phyloP scores from a whole-genome alignment of 371 early-diverging fungal genomes.

The Phascolomyces articulosus region DNA sequence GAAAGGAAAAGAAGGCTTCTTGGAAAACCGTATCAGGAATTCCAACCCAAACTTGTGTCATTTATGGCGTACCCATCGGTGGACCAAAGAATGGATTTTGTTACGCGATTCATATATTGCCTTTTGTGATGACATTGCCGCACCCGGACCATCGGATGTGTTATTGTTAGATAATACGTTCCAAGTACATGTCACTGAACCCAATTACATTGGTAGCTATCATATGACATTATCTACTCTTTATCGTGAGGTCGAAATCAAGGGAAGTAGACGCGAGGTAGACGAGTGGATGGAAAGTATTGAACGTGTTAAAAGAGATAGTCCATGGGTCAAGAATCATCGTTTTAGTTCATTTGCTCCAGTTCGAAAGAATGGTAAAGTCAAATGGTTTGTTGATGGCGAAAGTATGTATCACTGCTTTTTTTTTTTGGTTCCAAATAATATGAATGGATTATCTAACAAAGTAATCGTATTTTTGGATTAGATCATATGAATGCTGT shows the following conservation, averaged over 20 bases:
- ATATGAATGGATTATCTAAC: not conserved
- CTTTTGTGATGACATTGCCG: slow-evolving; percentile 55
- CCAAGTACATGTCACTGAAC: slow-evolving; percentile 22
- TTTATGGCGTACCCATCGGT: slow-evolving; percentile 35
- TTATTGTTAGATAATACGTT: slow-evolving; percentile 73
- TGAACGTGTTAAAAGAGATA: slow-evolving; percentile 56
- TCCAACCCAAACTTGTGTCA: slow-evolving; percentile 43
- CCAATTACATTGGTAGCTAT: slow-evolving; percentile 34
- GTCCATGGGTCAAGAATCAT: slow-evolving; percentile 73
- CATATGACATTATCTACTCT: slow-evolving; percentile 56
- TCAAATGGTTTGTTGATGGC: slow-evolving; percentile 85
- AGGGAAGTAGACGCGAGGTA: slow-evolving; percentile 64
- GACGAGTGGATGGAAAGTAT: slow-evolving; percentile 71
- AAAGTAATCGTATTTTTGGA: not conserved
- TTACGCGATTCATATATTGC: slow-evolving; percentile 79
- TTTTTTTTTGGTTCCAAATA: not conserved
- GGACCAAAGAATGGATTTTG: slow-evolving; percentile 75
- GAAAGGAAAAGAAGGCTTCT: slow-evolving; percentile 85
- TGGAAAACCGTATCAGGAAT: slow-evolving; percentile 60
- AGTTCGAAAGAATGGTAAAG: slow-evolving; percentile 64
- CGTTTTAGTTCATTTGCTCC: slow-evolving; percentile 86
- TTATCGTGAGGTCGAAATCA: slow-evolving; percentile 68
- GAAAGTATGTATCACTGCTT: slow-evolving; percentile 38
- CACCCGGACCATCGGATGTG: slow-evolving; percentile 67
- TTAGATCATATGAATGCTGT: slow-evolving; percentile 82